Conservation (phyloP, 306 rosid genomes). For the Medicago ruthenica region DNA sequence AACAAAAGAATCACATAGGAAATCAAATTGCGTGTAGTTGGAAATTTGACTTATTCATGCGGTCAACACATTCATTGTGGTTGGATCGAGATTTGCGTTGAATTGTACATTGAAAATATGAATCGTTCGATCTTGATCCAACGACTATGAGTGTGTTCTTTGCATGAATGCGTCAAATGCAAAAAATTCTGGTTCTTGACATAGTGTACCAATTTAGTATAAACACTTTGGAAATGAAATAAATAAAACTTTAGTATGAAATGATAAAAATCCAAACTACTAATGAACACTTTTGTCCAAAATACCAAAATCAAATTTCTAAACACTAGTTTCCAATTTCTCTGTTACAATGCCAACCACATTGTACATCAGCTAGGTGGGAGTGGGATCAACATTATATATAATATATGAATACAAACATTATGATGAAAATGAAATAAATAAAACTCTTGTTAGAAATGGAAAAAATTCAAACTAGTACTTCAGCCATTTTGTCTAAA, state of each 20-base stretch:
- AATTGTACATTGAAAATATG: too few species aligned
- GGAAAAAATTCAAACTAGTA: neutral
- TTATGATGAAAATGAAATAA: neutral
- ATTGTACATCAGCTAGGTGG: neutral
- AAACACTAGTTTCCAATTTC: neutral
- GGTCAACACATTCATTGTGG: neutral
- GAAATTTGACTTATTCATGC: neutral
- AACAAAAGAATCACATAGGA: neutral
- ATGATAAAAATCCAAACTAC: neutral
- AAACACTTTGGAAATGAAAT: neutral
- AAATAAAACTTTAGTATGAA: neutral
- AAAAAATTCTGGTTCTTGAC: neutral
- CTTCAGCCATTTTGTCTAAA: neutral
- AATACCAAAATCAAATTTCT: neutral
- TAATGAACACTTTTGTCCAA: neutral
- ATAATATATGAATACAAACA: neutral
- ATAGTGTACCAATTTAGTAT: neutral
- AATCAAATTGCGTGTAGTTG: too few species aligned
- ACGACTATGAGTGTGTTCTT: too few species aligned
- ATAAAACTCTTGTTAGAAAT: neutral
- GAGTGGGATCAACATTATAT: conserved; percentile 25
- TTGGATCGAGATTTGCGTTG: too few species aligned
- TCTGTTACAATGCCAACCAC: neutral
- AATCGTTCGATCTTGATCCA: neutral
- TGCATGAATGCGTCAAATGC: neutral